Percentiles rank a stretch among this genome's conserved stretches.
Evolutionary conservation across 2,329 filamentous ascomycete genomes (phyloP).

Genomic region (Aspergillus novoparasiticus): DNA sequence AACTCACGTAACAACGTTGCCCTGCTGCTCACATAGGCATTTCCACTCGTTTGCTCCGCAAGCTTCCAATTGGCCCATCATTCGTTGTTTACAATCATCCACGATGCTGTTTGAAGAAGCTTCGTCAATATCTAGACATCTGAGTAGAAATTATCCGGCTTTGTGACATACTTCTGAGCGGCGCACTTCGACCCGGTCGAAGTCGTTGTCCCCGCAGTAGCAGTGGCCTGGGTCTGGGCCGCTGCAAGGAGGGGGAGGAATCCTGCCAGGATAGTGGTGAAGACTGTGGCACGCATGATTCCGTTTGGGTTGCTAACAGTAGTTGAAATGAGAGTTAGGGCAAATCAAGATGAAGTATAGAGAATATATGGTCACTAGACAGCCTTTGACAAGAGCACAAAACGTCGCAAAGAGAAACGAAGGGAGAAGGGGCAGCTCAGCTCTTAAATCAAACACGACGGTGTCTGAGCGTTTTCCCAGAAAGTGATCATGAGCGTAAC

Average conservation of each 20-base stretch:
- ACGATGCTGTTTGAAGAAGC: slow-evolving; percentile 47
- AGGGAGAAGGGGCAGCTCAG: neutral
- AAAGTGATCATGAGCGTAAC: neutral
- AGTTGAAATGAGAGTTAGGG: neutral
- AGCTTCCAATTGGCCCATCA: slow-evolving; percentile 43
- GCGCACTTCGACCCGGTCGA: slow-evolving; percentile 11
- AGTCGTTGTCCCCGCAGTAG: neutral
- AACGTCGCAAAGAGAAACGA: neutral
- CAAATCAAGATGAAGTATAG: no score
- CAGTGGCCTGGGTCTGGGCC: neutral
- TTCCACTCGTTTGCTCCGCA: slow-evolving; percentile 55
- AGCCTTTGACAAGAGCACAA: neutral
- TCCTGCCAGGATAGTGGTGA: neutral
- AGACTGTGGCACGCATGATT: neutral
- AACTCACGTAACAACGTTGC: slow-evolving; percentile 52
- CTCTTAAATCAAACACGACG: neutral
- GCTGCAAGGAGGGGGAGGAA: neutral
- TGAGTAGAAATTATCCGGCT: neutral
- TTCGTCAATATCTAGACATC: neutral
- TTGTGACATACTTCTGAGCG: slow-evolving; percentile 21
- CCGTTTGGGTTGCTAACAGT: neutral
- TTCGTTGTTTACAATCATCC: slow-evolving; percentile 49
- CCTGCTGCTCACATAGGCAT: slow-evolving; percentile 62
- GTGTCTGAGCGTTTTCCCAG: neutral
- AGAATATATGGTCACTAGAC: neutral